These are phyloP conservation scores for Alternaria triticina DNA, from an alignment of 2,329 filamentous ascomycete species.

Conservation along the genomic window DNA sequence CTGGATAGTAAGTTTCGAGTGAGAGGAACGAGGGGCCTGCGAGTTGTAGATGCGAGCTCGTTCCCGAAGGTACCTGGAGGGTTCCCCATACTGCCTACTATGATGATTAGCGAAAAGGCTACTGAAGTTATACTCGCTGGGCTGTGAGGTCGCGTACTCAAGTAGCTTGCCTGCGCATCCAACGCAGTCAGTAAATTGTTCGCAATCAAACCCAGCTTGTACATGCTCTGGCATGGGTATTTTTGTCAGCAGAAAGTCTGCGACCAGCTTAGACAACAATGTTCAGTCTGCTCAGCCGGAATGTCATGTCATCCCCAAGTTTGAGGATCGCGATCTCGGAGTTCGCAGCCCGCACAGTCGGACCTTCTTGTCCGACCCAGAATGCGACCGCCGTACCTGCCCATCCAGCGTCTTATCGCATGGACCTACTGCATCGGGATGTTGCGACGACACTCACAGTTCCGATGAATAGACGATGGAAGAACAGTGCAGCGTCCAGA, in stretches of 20 bases:
- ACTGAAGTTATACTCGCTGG: background rate
- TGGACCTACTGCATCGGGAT: constrained; percentile 2
- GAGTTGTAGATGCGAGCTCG: background rate
- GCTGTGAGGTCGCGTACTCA: background rate
- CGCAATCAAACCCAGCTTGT: background rate
- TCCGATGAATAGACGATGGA: background rate
- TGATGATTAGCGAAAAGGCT: background rate
- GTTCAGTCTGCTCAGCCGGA: background rate
- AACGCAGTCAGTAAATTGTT: background rate
- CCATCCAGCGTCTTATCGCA: background rate
- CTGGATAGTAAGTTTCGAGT: background rate
- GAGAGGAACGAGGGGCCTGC: background rate
- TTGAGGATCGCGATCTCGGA: background rate
- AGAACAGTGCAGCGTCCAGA: background rate
- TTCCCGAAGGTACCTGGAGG: background rate
- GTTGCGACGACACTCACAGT: background rate
- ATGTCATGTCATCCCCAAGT: background rate
- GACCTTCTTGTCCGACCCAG: background rate
- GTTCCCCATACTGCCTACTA: background rate
- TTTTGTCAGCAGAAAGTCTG: background rate
- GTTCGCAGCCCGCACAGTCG: background rate
- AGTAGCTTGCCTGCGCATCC: background rate
- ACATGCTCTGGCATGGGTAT: background rate
- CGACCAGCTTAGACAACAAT: background rate
- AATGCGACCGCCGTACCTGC: background rate